Evolutionary conservation across 352 stramenopile genomes (phyloP).

Genomic region (Nothophytophthora sp.): DNA sequence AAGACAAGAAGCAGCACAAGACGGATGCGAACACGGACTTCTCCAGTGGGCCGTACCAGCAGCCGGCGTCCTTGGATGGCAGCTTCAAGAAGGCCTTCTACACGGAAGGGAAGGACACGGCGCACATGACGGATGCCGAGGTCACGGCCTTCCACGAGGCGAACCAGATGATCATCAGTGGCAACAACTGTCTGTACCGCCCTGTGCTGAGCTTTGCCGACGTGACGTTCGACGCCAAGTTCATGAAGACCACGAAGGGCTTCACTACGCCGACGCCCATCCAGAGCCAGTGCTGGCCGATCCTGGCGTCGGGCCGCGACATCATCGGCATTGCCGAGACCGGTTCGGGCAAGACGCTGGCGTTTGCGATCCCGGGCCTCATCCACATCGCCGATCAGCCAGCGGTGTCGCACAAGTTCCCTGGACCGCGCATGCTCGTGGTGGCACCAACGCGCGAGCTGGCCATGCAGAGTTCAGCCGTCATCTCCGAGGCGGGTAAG

Average conservation of each 20-base stretch:
- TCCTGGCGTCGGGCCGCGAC: constrained; percentile 83
- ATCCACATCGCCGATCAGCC: constrained; percentile 82
- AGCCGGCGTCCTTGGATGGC: constrained; percentile 56
- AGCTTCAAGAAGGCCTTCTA: constrained; percentile 90
- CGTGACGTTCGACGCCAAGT: constrained; percentile 75
- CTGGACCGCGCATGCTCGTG: constrained; percentile 91
- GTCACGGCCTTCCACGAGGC: constrained; percentile 86
- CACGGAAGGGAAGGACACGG: constrained; percentile 66
- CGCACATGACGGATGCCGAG: constrained; percentile 78
- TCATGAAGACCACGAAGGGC: constrained; percentile 88
- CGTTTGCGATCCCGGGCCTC: constrained; percentile 94
- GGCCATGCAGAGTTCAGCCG: constrained; percentile 92
- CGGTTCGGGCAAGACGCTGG: constrained; percentile 96
- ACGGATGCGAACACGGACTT: constrained; percentile 44
- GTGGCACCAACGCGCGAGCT: constrained; percentile 94
- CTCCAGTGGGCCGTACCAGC: constrained; percentile 73
- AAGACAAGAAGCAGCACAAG: constrained; percentile 43
- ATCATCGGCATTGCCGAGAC: constrained; percentile 94
- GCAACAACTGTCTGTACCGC: constrained; percentile 89
- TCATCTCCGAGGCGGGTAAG: constrained; percentile 93
- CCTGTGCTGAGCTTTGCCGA: constrained; percentile 71
- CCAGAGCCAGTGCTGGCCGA: constrained; percentile 97
- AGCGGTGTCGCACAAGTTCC: constrained; percentile 50
- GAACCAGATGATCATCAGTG: constrained; percentile 85
- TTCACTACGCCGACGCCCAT: constrained; percentile 97